phyloP scores from a whole-genome alignment of 352 stramenopile genomes.

The Pythium sp. region DNA sequence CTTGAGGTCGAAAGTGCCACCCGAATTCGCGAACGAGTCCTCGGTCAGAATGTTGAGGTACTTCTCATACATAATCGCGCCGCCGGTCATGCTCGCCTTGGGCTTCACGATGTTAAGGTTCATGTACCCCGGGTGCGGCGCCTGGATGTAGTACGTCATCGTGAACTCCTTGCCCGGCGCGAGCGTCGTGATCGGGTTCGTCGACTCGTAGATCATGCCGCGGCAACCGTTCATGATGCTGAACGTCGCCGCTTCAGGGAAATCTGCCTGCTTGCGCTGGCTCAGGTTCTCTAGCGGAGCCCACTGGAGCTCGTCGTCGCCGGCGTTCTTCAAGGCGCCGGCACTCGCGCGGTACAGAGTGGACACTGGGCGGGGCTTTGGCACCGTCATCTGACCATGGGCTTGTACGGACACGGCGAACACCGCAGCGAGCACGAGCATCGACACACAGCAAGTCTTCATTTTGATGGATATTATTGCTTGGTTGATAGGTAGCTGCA shows the following conservation, averaged over 20 bases:
- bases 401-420: conserved; percentile 45
- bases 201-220: conserved; percentile 48
- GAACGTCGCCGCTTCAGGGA: conserved; percentile 40
- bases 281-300: conserved; percentile 54
- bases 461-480: conserved; percentile 11
- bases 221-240: conserved; percentile 62
- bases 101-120: conserved; percentile 59
- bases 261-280: conserved; percentile 42
- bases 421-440: conserved; percentile 29
- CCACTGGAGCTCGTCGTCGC: conserved; percentile 46
- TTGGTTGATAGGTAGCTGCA: background rate
- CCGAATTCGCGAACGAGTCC: conserved; percentile 31
- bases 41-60: conserved; percentile 15
- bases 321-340: conserved; percentile 19
- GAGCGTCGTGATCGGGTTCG: conserved; percentile 43
- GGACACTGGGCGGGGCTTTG: conserved; percentile 6
- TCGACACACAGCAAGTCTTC: conserved; percentile 33
- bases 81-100: conserved; percentile 32
- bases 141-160: conserved; percentile 54
- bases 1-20: conserved; percentile 26
- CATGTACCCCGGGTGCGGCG: conserved; percentile 48
- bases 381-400: conserved; percentile 6
- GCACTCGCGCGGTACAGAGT: conserved; percentile 2
- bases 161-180: conserved; percentile 37
- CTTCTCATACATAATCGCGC: conserved; percentile 52